Conservation (phyloP, 2,329 filamentous ascomycete genomes). For the Trichoderma sp. region DNA sequence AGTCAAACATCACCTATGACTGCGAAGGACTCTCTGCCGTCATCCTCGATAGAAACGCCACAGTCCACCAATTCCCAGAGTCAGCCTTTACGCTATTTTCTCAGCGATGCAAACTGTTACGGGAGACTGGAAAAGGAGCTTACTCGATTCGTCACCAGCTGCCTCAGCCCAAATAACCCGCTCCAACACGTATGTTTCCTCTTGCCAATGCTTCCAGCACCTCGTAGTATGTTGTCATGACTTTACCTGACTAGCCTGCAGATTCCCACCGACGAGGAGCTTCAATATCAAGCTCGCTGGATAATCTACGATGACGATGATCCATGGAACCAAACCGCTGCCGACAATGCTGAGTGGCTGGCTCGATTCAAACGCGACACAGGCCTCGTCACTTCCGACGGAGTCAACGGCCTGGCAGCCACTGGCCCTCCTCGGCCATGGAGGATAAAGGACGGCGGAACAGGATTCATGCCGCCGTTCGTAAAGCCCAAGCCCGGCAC, state of each 20-base stretch:
- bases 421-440: slow-evolving; percentile 1
- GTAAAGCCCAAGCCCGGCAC: neutral
- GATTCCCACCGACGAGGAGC: slow-evolving; percentile 9
- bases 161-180: slow-evolving; percentile 15
- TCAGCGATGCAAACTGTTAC: slow-evolving; percentile 22
- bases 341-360: slow-evolving; percentile 22
- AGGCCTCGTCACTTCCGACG: neutral
- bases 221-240: neutral
- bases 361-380: slow-evolving; percentile 18
- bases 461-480: neutral
- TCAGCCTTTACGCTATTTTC: slow-evolving; percentile 10
- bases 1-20: neutral
- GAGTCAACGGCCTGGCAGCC: neutral
- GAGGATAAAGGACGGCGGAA: slow-evolving; percentile 13
- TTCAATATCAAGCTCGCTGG: slow-evolving; percentile 20
- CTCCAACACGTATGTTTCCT: slow-evolving; percentile 8
- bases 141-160: slow-evolving; percentile 19
- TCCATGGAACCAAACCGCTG: slow-evolving; percentile 24
- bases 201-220: too few species aligned
- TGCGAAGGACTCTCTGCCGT: neutral
- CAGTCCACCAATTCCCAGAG: neutral
- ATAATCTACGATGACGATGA: slow-evolving; percentile 22
- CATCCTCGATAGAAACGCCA: neutral
- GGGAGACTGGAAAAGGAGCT: slow-evolving; percentile 17
- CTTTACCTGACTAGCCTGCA: neutral